These are phyloP conservation scores for Primulina tabacum DNA, from an alignment of 257 asterid genomes.

Conservation along the genomic window DNA sequence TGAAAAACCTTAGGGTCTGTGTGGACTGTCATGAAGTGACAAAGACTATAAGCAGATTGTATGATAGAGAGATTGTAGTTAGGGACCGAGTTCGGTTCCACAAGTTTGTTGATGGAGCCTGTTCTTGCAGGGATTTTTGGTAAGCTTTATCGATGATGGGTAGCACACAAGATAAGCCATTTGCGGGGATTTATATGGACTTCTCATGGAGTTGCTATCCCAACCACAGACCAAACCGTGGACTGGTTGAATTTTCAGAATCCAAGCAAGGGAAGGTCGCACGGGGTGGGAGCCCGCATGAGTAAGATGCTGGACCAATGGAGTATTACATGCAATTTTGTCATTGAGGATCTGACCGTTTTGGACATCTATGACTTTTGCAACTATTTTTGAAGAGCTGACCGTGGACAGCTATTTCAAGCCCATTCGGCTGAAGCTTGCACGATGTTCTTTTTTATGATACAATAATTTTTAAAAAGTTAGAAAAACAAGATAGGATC, in stretches of 20 bases:
- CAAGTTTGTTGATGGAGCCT: slow-evolving; percentile 46
- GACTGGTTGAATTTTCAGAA: not conserved
- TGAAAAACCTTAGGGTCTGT: slow-evolving; percentile 60
- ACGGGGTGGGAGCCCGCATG: no score
- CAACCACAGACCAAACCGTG: not conserved
- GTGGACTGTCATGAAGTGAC: slow-evolving; percentile 68
- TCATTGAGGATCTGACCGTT: no score
- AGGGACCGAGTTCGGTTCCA: slow-evolving; percentile 67
- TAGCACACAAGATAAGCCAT: not conserved
- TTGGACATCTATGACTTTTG: no score
- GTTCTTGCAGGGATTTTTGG: slow-evolving; percentile 72
- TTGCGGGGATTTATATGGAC: not conserved
- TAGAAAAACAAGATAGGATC: no score
- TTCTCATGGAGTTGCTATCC: not conserved
- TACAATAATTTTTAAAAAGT: no score
- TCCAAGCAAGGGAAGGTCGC: no score
- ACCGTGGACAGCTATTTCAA: no score
- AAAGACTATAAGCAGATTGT: slow-evolving; percentile 53
- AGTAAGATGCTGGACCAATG: not conserved
- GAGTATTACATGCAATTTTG: not conserved
- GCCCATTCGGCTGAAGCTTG: no score
- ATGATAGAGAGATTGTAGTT: slow-evolving; percentile 58
- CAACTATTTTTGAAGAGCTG: no score
- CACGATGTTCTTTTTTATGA: no score
- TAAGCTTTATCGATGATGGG: slow-evolving; percentile 22